Percentiles rank a stretch among this genome's conserved stretches.
These are phyloP conservation scores for Asterochloris erici DNA, from an alignment of 139 green algal genomes.

Conservation along the genomic window DNA sequence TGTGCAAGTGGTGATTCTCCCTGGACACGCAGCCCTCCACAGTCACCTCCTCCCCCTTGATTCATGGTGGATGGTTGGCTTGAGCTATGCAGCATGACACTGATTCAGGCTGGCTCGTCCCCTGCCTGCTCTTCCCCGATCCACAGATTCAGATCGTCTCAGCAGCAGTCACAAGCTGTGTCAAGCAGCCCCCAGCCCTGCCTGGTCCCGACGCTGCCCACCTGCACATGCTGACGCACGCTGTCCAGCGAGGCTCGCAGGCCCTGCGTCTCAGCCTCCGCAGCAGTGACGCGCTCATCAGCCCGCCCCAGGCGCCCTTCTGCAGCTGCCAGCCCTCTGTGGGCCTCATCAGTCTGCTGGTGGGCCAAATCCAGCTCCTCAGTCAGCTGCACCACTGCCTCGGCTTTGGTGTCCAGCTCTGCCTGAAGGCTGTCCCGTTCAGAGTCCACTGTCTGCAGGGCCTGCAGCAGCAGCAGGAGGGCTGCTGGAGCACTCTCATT, in stretches of 20 bases:
- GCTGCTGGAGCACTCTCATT: no score
- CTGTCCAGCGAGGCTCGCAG: slow-evolving; percentile 18
- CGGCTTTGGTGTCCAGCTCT: slow-evolving; percentile 49
- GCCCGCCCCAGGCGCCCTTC: slow-evolving; percentile 46
- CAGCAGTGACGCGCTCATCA: slow-evolving; percentile 23
- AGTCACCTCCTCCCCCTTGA: no score
- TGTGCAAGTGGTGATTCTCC: no score
- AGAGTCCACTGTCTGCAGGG: slow-evolving; percentile 27
- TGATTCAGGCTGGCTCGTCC: no score
- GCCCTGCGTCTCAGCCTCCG: slow-evolving; percentile 10
- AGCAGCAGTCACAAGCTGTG: background rate
- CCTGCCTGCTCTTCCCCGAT: no score
- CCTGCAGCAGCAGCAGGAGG: background rate
- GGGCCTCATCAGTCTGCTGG: slow-evolving; percentile 34
- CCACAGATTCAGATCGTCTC: background rate
- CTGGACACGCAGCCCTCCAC: no score
- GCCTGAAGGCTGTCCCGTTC: slow-evolving; percentile 31
- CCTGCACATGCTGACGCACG: slow-evolving; percentile 6
- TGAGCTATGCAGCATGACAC: no score
- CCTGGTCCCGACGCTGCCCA: background rate
- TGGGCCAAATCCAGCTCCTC: slow-evolving; percentile 25
- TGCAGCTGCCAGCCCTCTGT: slow-evolving; percentile 39
- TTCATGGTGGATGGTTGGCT: no score
- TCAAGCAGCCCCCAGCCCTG: background rate
- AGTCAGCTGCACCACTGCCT: slow-evolving; percentile 25